Conservation (phyloP, 805 yeast species). For the Ogataea naganishii region DNA sequence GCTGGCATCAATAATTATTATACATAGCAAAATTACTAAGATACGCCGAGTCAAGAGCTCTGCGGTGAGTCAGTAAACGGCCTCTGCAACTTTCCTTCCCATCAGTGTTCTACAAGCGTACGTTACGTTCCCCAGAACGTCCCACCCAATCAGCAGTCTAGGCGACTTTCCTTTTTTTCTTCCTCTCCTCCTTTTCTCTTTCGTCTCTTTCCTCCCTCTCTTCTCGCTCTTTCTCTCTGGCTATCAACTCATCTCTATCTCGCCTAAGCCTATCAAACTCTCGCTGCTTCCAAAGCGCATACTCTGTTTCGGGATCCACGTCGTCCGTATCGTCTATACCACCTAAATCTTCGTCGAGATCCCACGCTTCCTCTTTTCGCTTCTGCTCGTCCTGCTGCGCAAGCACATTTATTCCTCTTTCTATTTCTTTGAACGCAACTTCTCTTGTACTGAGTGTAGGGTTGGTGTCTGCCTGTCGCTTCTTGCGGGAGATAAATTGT, state of each 20-base stretch:
- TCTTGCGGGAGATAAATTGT: constrained; percentile 12
- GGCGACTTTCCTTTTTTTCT: no score
- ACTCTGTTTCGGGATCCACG: constrained; percentile 40
- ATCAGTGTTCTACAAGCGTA: no score
- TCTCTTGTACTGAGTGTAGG: constrained; percentile 5
- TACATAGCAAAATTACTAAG: no score
- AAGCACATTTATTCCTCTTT: constrained; percentile 14
- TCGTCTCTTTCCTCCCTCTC: no score
- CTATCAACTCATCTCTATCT: constrained; percentile 17
- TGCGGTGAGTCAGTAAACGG: no score
- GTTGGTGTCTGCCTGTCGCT: constrained; percentile 2
- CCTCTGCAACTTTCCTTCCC: no score
- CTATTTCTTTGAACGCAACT: constrained; percentile 16
- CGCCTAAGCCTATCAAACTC: constrained; percentile 23
- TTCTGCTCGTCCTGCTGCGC: constrained; percentile 14
- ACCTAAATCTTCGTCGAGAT: constrained; percentile 15
- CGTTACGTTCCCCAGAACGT: no score
- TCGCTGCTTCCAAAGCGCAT: constrained; percentile 23
- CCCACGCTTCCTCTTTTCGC: constrained; percentile 10
- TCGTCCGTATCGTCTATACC: constrained; percentile 55
- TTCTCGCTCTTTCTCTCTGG: constrained; percentile 17
- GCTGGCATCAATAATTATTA: no score
- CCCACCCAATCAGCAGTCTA: no score
- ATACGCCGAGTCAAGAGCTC: no score
- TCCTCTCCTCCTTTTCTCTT: no score